Conservation (phyloP, 2,329 filamentous ascomycete genomes). For the Emericellopsis atlantica region DNA sequence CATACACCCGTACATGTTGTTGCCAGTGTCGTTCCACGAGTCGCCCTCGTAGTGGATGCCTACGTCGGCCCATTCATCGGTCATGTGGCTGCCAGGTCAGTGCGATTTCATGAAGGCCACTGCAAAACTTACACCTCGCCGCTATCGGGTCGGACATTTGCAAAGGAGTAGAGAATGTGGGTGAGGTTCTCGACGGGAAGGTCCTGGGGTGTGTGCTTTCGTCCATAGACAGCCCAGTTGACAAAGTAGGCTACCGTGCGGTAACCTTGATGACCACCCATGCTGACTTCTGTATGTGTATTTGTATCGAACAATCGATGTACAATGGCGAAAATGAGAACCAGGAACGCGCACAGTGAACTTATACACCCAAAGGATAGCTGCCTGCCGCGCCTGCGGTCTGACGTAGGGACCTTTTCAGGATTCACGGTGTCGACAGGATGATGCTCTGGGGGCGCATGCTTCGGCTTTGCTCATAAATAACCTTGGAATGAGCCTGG, state of each 20-base stretch:
- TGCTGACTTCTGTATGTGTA: not conserved
- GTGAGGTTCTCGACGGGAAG: slow-evolving; percentile 72
- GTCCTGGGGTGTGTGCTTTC: slow-evolving; percentile 76
- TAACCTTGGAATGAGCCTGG: not conserved
- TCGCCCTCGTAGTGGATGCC: slow-evolving; percentile 65
- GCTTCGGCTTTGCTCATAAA: no score
- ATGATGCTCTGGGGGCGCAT: no score
- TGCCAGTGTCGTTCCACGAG: slow-evolving; percentile 58
- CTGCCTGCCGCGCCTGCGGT: no score
- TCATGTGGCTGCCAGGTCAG: slow-evolving; percentile 28
- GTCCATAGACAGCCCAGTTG: slow-evolving; percentile 79
- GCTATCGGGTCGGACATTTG: slow-evolving; percentile 65
- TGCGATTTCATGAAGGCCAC: slow-evolving; percentile 1
- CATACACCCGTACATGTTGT: slow-evolving; percentile 76
- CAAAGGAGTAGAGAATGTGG: slow-evolving; percentile 84
- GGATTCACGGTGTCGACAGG: no score
- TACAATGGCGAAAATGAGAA: no score
- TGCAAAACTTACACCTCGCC: slow-evolving; percentile 57
- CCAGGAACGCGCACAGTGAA: no score
- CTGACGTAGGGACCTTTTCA: no score
- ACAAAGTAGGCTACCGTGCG: slow-evolving; percentile 62
- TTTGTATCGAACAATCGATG: no score
- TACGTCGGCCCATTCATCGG: slow-evolving; percentile 51
- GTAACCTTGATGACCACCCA: slow-evolving; percentile 39
- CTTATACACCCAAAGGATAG: no score